Evolutionary conservation across 371 early-diverging fungal species (phyloP).

Genomic region (Sporodiniella umbellata): DNA sequence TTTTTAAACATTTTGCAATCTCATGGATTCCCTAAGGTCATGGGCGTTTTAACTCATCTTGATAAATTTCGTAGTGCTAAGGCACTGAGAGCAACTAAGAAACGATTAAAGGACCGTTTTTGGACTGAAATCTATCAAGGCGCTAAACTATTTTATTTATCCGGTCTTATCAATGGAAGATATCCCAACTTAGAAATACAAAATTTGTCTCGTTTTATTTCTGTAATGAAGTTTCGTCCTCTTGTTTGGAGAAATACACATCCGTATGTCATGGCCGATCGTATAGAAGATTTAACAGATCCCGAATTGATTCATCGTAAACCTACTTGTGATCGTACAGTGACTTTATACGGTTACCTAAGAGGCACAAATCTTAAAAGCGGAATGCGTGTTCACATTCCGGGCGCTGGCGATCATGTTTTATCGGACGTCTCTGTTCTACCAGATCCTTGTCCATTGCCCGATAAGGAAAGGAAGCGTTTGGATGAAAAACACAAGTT

Average conservation of each 20-base stretch:
- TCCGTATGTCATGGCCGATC: slow-evolving; percentile 93
- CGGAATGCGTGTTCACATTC: slow-evolving; percentile 86
- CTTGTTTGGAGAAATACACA: slow-evolving; percentile 95
- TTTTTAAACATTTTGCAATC: slow-evolving; percentile 96
- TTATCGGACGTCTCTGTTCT: slow-evolving; percentile 74
- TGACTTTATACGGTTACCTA: slow-evolving; percentile 92
- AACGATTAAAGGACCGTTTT: slow-evolving; percentile 94
- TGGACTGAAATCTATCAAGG: slow-evolving; percentile 99
- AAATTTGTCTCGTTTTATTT: slow-evolving; percentile 94
- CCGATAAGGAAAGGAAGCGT: slow-evolving; percentile 86
- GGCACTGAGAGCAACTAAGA: slow-evolving; percentile 84
- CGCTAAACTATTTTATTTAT: slow-evolving; percentile 95
- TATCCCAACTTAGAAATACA: slow-evolving; percentile 92
- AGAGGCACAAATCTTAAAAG: slow-evolving; percentile 91
- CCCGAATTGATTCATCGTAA: slow-evolving; percentile 78
- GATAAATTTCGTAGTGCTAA: slow-evolving; percentile 94
- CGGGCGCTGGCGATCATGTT: slow-evolving; percentile 91
- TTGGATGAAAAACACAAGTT: slow-evolving; percentile 91
- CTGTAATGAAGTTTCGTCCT: slow-evolving; percentile 96
- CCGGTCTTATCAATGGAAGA: slow-evolving; percentile 90
- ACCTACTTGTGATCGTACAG: slow-evolving; percentile 88
- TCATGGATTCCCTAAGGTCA: slow-evolving; percentile 97
- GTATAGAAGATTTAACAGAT: slow-evolving; percentile 95
- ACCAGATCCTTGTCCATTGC: slow-evolving; percentile 93
- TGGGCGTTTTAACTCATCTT: slow-evolving; percentile 95